These are phyloP conservation scores for Alternaria incomplexa DNA, from an alignment of 2,329 filamentous ascomycete species.

Conservation along the genomic window DNA sequence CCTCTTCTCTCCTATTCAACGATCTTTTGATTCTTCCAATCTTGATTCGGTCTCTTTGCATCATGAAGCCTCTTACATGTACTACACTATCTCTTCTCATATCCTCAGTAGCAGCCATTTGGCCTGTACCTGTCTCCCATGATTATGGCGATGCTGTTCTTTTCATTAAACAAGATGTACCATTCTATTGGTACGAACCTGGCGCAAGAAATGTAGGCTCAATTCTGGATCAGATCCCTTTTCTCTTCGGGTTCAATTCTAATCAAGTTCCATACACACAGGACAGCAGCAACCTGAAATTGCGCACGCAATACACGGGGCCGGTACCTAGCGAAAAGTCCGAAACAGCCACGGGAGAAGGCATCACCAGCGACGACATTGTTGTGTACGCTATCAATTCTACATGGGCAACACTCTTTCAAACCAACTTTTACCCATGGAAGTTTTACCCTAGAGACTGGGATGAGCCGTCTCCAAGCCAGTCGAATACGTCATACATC, in stretches of 20 bases:
- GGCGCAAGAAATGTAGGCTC: constrained; percentile 41
- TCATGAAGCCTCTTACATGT: constrained; percentile 32
- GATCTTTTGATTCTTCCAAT: background rate
- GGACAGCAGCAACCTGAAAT: constrained; percentile 11
- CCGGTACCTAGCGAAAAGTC: constrained; percentile 6
- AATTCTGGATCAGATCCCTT: constrained; percentile 18
- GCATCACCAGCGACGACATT: constrained; percentile 57
- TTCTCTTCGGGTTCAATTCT: constrained; percentile 26
- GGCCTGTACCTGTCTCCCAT: constrained; percentile 51
- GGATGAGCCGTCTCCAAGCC: constrained; percentile 63
- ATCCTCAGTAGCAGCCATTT: constrained; percentile 46
- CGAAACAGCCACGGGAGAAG: background rate
- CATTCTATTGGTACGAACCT: constrained; percentile 45
- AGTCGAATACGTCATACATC: constrained; percentile 57
- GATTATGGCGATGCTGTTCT: constrained; percentile 48
- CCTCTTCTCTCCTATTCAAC: background rate
- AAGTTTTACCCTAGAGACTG: constrained; percentile 71
- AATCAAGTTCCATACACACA: constrained; percentile 18
- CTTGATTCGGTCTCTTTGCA: background rate
- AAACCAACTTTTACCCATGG: constrained; percentile 76
- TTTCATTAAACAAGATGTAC: constrained; percentile 48
- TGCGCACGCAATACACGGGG: constrained; percentile 13
- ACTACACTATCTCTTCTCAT: constrained; percentile 22
- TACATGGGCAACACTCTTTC: constrained; percentile 68
- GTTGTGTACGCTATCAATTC: constrained; percentile 58